Base-by-base conservation (phyloP, 192 early-diverging fungal species). In the Glomus cerebriforme region DNA sequence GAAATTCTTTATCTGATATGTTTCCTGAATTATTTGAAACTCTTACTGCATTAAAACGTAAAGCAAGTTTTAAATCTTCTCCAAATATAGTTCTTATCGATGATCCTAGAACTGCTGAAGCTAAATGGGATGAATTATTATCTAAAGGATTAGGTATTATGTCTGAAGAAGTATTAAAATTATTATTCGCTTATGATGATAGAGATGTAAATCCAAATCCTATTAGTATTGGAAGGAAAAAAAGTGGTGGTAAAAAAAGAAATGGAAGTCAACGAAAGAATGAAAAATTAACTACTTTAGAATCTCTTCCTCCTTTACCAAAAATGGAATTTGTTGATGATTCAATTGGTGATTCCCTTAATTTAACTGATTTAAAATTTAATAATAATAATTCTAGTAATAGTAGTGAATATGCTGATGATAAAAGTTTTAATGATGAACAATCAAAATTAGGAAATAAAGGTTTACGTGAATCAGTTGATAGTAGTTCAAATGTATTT, bases 181-280 rank as follows among this genome's bases (percentile, higher is more conserved):
- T 67, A 78, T 69, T 78, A 26, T 54, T 76, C 47, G 26, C 74
- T 15, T 60, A 26, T 58, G 74, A 76, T 64, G 74, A 76, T 29
- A n/a, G 69, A 19, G 17, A 26, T 7, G 12, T 29, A 27, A 71
- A 71, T 49, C 69, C 69, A 1, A 27, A 47, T 71, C 24, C 37
- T 17, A 31, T 24, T 19, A 71, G 10, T 4, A 15, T 27, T n/a
- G 7, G 22, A 47, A 47, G n/a, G 27, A 71, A 45, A 24, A 71
- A 37, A 3, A 68, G 35, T 12, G 15, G 17, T 34, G 35, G n/a
- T 10, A 68, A 39, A 9, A 34, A 68, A n/a, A 15, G 10, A 7
- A 24, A 26, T 37, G 34, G 35, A 10, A 43, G 22, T 64, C 15
- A 31, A 27, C 62, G 3, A 64, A 64, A 64, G 15, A 64, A 64